Evolutionary conservation across 1,284 basidiomycete genomes (phyloP), one percentile per base, ranked within the genome.

Genomic region (Trametes sp.): DNA sequence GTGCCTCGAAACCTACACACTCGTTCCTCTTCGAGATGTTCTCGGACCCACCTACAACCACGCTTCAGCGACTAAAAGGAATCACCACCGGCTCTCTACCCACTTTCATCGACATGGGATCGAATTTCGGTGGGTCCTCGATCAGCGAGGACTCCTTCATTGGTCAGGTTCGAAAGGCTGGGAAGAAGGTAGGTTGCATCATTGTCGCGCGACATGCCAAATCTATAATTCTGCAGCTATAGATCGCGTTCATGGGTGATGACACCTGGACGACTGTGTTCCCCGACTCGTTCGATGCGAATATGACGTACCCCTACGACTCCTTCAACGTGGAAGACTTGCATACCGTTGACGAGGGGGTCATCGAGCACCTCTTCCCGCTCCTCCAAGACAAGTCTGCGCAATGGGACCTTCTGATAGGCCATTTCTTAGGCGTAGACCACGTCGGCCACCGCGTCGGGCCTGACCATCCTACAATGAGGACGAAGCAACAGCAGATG

Each of bases 251-350:
- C 74, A 95, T 94, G 86, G 97, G 97, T 0, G 97, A 99, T 74
- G 95, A 98, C 74, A 99, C 97, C 0, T 99, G 98, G 98, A 85
- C 91, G 74, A 87, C 89, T 2, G 87, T 98, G 16, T 99, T 96
- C 73, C 94, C 96, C 0, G 77, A 84, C 54, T 78, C 87, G 1
- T 95, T 98, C 67, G 82, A 85, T 46, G 73, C 79, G 31, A 89
- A 91, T 66, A 87, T 92, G 78, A 83, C 88, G 1, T 91, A 88
- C 74, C 90, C 95, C 0, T 98, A 90, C 74, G 96, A 98, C 76
- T 98, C 95, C 1, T 99, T 99, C 85, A 97, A 99, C 76, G 97
- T 99, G 62, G 97, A 98, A 76, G 98, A 99, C 74, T 83, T 99
- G 19, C 95, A 99, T 73, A 93, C 94, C 0, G 98, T 99, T 38